Base-by-base conservation (phyloP, 202 grass and related monocot species). In the Cymbopogon flexuosus region DNA sequence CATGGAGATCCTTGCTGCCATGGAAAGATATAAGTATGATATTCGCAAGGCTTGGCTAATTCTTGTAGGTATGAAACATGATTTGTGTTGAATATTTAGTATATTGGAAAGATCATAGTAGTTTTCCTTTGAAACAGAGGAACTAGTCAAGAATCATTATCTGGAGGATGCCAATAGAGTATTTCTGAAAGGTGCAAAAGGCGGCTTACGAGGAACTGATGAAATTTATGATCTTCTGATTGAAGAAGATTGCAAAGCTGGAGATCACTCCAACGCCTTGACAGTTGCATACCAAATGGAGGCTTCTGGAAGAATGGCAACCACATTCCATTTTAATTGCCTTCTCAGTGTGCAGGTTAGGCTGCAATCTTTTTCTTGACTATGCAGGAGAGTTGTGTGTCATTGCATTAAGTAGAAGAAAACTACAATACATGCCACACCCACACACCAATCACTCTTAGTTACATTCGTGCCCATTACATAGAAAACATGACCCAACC, bases 211-310 rank as follows among this genome's bases (percentile, higher is more conserved):
- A 81, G 95, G 90, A 70, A 94, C 92, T 21, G 86, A 94, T 82
- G 82, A 93, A 69, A 77, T 98, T 39, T 93, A 93, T 0, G 95
- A 98, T 91, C 79, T 90, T 77, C 60, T 94, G 58, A 98, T 94
- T 75, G 90, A 89, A 89, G 90, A 97, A 87, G 95, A 98, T 76
- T 98, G 95, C 84, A 98, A 94, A 93, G 88, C 88, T 19, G 92
- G 92, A 59, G 95, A 94, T 70, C 95, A 97, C 79, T 92, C 92
- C 51, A 94, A 98, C 78, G 95, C 95, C 83, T 85, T 98, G 70
- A 94, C 91, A 69, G 82, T 94, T 84, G 92, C 95, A 40, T 97
- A 97, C 91, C 85, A 97, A 91, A 97, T 97, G 95, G 95, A 97
- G 82, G 90, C 88, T 82, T 84, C 72, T 85, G 95, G 95, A 89